These are phyloP conservation scores for Lasiosphaeris hirsuta DNA, from an alignment of 495 filamentous ascomycete genomes.

Conservation along the genomic window DNA sequence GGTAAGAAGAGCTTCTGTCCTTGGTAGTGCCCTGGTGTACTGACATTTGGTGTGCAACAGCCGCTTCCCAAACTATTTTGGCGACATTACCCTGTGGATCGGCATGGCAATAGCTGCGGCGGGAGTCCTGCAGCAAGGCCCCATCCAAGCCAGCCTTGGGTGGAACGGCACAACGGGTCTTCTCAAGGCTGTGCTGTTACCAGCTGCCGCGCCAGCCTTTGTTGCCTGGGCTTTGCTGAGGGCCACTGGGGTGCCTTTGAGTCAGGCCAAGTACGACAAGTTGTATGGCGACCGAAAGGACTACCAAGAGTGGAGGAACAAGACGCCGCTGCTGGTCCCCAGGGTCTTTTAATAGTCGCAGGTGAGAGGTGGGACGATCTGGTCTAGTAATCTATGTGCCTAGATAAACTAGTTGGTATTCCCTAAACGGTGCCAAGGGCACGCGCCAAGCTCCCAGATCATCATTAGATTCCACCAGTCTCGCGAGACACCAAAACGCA, in stretches of 20 bases:
- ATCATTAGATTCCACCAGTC: too few relatives aligned
- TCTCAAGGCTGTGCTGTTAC: slow-evolving; percentile 42
- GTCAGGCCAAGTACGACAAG: slow-evolving; percentile 62
- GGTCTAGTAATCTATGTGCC: not conserved
- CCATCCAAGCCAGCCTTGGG: slow-evolving; percentile 45
- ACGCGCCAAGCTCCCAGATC: too few relatives aligned
- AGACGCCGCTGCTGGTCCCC: slow-evolving; percentile 43
- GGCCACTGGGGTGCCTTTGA: slow-evolving; percentile 58
- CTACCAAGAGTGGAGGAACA: slow-evolving; percentile 61
- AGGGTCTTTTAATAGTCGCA: slow-evolving; percentile 6
- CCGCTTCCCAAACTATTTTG: slow-evolving; percentile 64
- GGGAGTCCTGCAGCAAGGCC: slow-evolving; percentile 46
- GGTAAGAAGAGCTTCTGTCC: slow-evolving; percentile 18
- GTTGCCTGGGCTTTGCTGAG: slow-evolving; percentile 56
- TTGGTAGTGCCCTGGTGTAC: not conserved
- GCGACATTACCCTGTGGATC: slow-evolving; percentile 61
- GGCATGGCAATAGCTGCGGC: slow-evolving; percentile 49
- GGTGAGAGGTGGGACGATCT: too few relatives aligned
- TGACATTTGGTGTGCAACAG: slow-evolving; percentile 26
- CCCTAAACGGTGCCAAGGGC: too few relatives aligned
- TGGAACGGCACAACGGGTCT: slow-evolving; percentile 32
- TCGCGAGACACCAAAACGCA: too few relatives aligned
- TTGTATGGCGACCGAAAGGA: slow-evolving; percentile 58
- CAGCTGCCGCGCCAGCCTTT: slow-evolving; percentile 59
- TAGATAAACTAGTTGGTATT: not conserved